Percentiles rank a stretch among this genome's conserved stretches.
Conservation (phyloP, 345 rosid genomes). For the Boechera retrofracta region DNA sequence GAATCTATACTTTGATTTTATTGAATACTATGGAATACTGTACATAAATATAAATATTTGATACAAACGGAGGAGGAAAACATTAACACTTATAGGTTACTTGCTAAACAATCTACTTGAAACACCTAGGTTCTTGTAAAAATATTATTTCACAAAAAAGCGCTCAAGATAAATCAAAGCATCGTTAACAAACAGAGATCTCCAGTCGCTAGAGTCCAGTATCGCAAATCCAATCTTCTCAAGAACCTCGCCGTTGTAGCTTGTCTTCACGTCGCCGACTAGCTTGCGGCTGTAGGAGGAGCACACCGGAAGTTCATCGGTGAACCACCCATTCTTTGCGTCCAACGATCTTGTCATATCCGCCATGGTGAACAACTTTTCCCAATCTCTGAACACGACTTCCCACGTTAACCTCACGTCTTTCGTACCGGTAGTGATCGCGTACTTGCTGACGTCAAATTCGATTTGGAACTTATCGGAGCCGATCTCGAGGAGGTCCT, state of each 20-base stretch:
- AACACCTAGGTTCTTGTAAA: neutral
- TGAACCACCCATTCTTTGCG: slow-evolving; percentile 14
- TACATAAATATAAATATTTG: too few relatives aligned
- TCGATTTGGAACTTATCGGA: slow-evolving; percentile 31
- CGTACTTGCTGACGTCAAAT: slow-evolving; percentile 7
- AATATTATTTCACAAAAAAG: slow-evolving; percentile 9
- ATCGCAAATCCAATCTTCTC: slow-evolving; percentile 23
- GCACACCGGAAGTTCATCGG: slow-evolving; percentile 6
- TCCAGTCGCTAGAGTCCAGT: neutral
- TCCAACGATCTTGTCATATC: too few relatives aligned
- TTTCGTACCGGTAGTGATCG: neutral
- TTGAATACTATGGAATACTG: too few relatives aligned
- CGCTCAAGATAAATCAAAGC: slow-evolving; percentile 27
- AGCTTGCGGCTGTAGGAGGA: neutral
- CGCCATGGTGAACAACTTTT: too few relatives aligned
- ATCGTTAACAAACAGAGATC: slow-evolving; percentile 8
- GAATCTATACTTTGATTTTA: too few relatives aligned
- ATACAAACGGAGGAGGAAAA: too few relatives aligned
- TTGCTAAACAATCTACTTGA: neutral
- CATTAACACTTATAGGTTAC: neutral
- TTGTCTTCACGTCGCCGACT: slow-evolving; percentile 18
- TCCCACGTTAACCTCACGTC: slow-evolving; percentile 26
- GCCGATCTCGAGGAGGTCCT: slow-evolving; percentile 25
- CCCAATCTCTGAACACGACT: neutral
- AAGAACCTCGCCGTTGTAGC: slow-evolving; percentile 18